Evolutionary conservation across 2,329 filamentous ascomycete species (phyloP).

Genomic region (Penicillium sp.): DNA sequence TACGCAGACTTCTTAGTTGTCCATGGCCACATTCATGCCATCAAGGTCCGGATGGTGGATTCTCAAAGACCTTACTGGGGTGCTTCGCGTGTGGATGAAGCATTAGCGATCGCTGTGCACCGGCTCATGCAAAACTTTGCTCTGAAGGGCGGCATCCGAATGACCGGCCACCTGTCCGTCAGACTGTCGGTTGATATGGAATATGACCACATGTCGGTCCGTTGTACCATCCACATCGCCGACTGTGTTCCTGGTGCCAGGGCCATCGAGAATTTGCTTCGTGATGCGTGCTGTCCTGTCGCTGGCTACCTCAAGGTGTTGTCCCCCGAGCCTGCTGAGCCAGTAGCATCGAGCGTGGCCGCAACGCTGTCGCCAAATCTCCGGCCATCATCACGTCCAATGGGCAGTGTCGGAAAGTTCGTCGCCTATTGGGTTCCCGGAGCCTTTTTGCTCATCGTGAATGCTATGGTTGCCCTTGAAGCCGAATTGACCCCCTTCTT

Average conservation of each 20-base stretch:
- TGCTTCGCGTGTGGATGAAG: conserved; percentile 57
- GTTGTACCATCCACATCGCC: conserved; percentile 37
- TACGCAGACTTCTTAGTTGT: conserved; percentile 72
- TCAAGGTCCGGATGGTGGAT: conserved; percentile 67
- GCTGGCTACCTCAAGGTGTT: conserved; percentile 32
- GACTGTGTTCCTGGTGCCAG: conserved; percentile 35
- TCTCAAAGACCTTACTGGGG: conserved; percentile 67
- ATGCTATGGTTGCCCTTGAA: conserved; percentile 1
- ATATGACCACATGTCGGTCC: conserved; percentile 34
- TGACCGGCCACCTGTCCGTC: conserved; percentile 73
- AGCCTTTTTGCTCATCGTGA: background rate
- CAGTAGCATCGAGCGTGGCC: conserved; percentile 4
- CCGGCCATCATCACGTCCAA: background rate
- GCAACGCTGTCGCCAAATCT: conserved; percentile 15
- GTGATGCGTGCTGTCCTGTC: conserved; percentile 33
- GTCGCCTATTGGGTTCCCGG: background rate
- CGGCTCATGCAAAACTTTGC: conserved; percentile 65
- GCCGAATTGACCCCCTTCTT: conserved; percentile 36
- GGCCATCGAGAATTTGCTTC: conserved; percentile 30
- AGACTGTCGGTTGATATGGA: conserved; percentile 66
- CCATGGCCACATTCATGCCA: conserved; percentile 64
- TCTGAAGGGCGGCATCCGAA: conserved; percentile 46
- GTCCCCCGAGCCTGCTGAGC: conserved; percentile 17
- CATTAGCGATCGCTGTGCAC: conserved; percentile 62
- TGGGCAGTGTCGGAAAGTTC: background rate